A percentile compares a stretch with the other conserved stretches of the same genome.
Evolutionary conservation across 495 filamentous ascomycete species (phyloP).

Genomic region (Lasiosphaeria ovina): DNA sequence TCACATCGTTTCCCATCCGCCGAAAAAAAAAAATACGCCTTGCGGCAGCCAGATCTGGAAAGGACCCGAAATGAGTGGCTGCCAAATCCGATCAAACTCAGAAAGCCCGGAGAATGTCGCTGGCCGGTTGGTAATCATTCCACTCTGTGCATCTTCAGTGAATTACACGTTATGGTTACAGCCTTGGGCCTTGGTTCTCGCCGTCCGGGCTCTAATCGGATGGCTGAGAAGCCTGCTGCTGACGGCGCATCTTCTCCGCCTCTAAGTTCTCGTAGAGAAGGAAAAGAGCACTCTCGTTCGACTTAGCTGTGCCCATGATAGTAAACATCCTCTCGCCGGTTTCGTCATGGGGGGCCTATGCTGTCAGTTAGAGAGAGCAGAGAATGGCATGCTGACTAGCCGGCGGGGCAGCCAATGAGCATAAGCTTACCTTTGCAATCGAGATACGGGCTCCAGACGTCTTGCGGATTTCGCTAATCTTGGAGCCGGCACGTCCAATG

Average conservation of each 20-base stretch:
- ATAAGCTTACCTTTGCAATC: conserved; percentile 72
- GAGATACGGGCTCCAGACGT: conserved; percentile 95
- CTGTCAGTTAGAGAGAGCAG: conserved; percentile 3
- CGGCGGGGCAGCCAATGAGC: background rate
- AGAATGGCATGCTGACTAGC: background rate
- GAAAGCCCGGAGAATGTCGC: conserved; percentile 24
- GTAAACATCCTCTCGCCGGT: conserved; percentile 99
- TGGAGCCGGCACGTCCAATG: conserved; percentile 88
- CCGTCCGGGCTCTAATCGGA: conserved; percentile 61
- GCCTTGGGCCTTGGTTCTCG: conserved; percentile 19
- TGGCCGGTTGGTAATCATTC: conserved; percentile 21
- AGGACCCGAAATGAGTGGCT: conserved; percentile 39
- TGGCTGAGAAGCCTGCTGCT: conserved; percentile 54
- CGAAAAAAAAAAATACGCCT: conserved; percentile 49
- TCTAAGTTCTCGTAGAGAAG: conserved; percentile 98
- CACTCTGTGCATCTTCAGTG: conserved; percentile 19
- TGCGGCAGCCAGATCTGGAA: conserved; percentile 60
- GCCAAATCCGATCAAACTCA: conserved; percentile 45
- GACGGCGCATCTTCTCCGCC: conserved; percentile 95
- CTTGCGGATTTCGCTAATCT: conserved; percentile 97
- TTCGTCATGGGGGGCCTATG: conserved; percentile 83
- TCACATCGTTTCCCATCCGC: conserved; percentile 44
- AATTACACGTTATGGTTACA: conserved; percentile 32
- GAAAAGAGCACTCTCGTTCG: conserved; percentile 93
- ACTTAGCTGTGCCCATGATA: conserved; percentile 87